Evolutionary conservation across 2,329 filamentous ascomycete species (phyloP).

Genomic region (Talaromyces sp.): DNA sequence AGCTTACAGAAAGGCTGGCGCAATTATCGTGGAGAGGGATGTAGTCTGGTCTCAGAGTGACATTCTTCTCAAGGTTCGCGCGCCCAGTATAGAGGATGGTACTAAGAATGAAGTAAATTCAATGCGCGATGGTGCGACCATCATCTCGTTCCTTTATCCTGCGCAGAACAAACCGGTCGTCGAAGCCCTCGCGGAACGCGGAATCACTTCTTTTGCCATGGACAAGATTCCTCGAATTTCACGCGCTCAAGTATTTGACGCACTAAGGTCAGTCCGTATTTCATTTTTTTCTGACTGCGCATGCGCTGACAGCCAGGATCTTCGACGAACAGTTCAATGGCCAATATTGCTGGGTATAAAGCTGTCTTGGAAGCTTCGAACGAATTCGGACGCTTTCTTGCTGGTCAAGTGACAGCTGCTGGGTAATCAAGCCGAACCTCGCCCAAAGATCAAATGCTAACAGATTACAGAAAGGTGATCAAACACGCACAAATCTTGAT

Average conservation of each 20-base stretch:
- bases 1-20: conserved; percentile 74
- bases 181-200: conserved; percentile 65
- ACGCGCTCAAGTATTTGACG: conserved; percentile 82
- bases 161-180: conserved; percentile 74
- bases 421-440: conserved; percentile 47
- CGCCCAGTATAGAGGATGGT: conserved; percentile 57
- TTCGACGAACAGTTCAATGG: conserved; percentile 67
- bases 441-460: conserved; percentile 1
- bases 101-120: conserved; percentile 63
- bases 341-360: conserved; percentile 91
- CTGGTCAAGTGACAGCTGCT: conserved; percentile 84
- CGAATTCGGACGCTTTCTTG: conserved; percentile 81
- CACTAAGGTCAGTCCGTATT: conserved; percentile 49
- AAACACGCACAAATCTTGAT: neutral
- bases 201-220: conserved; percentile 81
- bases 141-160: conserved; percentile 82
- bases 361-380: conserved; percentile 87
- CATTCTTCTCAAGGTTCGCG: conserved; percentile 80
- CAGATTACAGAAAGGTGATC: conserved; percentile 26
- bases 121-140: conserved; percentile 65
- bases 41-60: conserved; percentile 72
- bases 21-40: conserved; percentile 66
- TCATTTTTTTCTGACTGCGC: neutral
- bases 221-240: conserved; percentile 90
- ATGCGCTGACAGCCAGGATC: neutral